Conservation (phyloP, 2,329 filamentous ascomycete species). For the Pseudocercospora vitis region DNA sequence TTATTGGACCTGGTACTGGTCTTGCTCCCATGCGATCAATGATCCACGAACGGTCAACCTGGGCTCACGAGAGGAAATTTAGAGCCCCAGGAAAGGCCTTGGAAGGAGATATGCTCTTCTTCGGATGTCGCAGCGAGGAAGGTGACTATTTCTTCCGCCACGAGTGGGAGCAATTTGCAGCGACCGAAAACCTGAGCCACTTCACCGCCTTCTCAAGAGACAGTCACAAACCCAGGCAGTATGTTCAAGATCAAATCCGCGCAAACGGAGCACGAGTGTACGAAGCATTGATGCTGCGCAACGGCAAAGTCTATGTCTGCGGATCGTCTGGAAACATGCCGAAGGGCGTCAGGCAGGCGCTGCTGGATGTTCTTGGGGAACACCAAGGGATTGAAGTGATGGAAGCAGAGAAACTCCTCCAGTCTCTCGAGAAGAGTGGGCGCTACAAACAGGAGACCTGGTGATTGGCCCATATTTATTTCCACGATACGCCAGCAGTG, state of each 20-base stretch:
- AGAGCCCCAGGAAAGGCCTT: conserved; percentile 19
- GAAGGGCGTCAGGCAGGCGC: conserved; percentile 64
- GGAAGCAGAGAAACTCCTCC: conserved; percentile 58
- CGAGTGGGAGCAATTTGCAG: conserved; percentile 64
- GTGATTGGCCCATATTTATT: conserved; percentile 41
- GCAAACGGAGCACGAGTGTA: conserved; percentile 53
- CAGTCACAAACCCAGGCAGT: conserved; percentile 60
- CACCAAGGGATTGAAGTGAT: conserved; percentile 45
- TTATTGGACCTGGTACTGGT: conserved; percentile 83
- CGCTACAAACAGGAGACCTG: conserved; percentile 70
- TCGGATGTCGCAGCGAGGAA: conserved; percentile 72
- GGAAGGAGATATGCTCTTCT: conserved; percentile 64
- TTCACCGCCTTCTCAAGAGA: conserved; percentile 71
- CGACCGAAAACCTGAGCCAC: conserved; percentile 52
- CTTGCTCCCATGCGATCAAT: conserved; percentile 81
- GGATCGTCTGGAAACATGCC: conserved; percentile 70
- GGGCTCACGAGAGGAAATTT: conserved; percentile 32
- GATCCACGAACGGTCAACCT: conserved; percentile 66
- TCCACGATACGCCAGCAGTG: neutral
- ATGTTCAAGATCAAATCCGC: conserved; percentile 65
- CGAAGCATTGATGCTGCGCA: conserved; percentile 51
- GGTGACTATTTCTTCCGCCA: conserved; percentile 79
- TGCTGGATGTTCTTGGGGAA: conserved; percentile 59
- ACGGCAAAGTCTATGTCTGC: conserved; percentile 59
- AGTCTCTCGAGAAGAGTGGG: conserved; percentile 60